Evolutionary conservation across 1,284 basidiomycete species (phyloP), one percentile per base, ranked within the genome.

Genomic region (Cryptococcus deneoformans): DNA sequence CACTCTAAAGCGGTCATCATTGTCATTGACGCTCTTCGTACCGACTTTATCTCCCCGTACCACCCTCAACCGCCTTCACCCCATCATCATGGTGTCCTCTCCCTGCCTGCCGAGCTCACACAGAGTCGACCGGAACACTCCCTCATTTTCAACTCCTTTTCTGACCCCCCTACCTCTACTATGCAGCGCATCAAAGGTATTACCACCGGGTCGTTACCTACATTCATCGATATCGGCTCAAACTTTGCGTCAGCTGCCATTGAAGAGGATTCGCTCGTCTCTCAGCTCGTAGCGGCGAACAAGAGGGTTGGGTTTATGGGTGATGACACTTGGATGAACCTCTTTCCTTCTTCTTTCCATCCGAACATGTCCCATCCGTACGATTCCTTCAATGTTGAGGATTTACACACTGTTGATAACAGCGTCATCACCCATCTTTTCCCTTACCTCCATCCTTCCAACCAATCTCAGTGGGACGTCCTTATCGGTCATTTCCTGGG

Each of bases 311-410:
- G 88, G 0, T 90, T 98, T 72, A 92, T 91, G 84, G 95, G 95
- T 0, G 95, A 99, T 72, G 92, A 98, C 72, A 99, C 95, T 0
- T 99, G 96, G 96, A 84, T 88, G 73, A 85, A 87, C 2, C 85
- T 96, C 12, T 99, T 94, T 71, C 90, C 94, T 0, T 77, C 83
- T 51, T 79, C 85, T 1, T 92, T 97, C 63, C 39, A 42, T 36
- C 50, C 50, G 37, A 81, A 84, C 46, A 85, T 88, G 78, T 82
- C 86, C 1, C 88, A 86, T 73, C 87, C 92, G 0, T 98, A 87
- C 73, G 93, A 97, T 76, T 97, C 92, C 1, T 99, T 99, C 83
- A 95, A 99, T 75, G 95, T 99, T 58, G 95, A 98, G 76, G 96
- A 99, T 72, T 82, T 99, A 14, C 92, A 99, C 71, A 90, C 91